These are phyloP conservation scores for Apophysomyces variabilis DNA, from an alignment of 371 early-diverging fungal genomes.

Conservation along the genomic window DNA sequence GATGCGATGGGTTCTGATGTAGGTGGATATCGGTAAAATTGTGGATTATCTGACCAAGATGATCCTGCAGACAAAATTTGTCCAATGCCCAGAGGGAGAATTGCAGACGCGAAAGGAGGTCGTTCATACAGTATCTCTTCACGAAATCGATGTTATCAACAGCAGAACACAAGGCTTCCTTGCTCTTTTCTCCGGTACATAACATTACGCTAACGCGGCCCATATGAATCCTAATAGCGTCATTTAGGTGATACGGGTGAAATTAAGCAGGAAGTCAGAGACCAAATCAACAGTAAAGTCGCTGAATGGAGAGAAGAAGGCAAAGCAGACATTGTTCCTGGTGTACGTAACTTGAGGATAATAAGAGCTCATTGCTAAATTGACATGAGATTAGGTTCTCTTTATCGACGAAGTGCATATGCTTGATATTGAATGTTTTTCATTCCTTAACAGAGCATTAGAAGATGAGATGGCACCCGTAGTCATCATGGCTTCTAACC, in stretches of 20 bases:
- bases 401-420: conserved; percentile 99
- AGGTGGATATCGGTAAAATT: conserved; percentile 15
- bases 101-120: conserved; percentile 95
- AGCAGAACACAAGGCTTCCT: conserved; percentile 96
- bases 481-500: conserved; percentile 98
- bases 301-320: conserved; percentile 99
- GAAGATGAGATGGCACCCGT: conserved; percentile 96
- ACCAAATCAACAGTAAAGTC: conserved; percentile 98
- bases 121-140: conserved; percentile 96
- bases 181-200: conserved; percentile 89
- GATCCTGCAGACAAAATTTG: conserved; percentile 78
- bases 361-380: not conserved
- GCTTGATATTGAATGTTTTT: conserved; percentile 99
- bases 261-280: conserved; percentile 96
- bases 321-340: conserved; percentile 97
- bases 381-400: conserved; percentile 62
- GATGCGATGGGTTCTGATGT: conserved; percentile 96
- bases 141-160: conserved; percentile 99
- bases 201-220: not conserved
- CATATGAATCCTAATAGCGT: not conserved
- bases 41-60: not conserved
- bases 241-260: conserved; percentile 91
- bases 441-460: conserved; percentile 96
- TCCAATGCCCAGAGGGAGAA: conserved; percentile 99
- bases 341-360: conserved; percentile 63